Percentiles rank a stretch among this genome's conserved stretches.
Evolutionary conservation across 495 filamentous ascomycete species (phyloP).

Genomic region (Penicillium daleae): DNA sequence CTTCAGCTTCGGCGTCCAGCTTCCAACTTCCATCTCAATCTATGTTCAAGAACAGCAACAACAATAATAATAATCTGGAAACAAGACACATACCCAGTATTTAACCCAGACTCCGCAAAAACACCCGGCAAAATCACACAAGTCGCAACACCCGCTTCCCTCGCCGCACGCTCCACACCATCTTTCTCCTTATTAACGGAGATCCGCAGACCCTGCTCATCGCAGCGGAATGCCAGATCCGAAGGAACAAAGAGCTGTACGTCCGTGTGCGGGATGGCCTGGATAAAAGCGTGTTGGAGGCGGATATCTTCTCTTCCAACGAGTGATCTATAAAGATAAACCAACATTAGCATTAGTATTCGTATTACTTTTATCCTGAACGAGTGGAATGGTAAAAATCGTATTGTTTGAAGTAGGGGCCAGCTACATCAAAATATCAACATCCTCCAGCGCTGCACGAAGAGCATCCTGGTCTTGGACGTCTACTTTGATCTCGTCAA

Average conservation of each 20-base stretch:
- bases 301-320: constrained; percentile 23
- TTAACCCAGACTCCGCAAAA: constrained; percentile 27
- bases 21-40: too few species aligned
- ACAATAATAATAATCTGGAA: too few species aligned
- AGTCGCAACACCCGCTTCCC: constrained; percentile 25
- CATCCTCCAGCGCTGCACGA: constrained; percentile 18
- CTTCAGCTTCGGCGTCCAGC: too few species aligned
- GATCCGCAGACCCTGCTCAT: constrained; percentile 22
- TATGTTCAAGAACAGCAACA: too few species aligned
- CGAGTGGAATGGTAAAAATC: too few species aligned
- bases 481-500: constrained; percentile 22
- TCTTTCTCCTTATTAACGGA: constrained; percentile 18
- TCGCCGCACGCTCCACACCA: constrained; percentile 23
- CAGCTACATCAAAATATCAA: constrained; percentile 35
- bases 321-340: constrained; percentile 21
- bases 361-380: too few species aligned
- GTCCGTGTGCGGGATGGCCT: constrained; percentile 27
- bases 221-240: constrained; percentile 20
- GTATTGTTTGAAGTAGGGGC: too few species aligned
- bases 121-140: constrained; percentile 20
- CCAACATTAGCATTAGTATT: too few species aligned
- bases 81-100: constrained; percentile 14
- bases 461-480: constrained; percentile 20
- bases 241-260: constrained; percentile 30
- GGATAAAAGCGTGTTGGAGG: constrained; percentile 21